Conservation (phyloP, 1,284 basidiomycete species). For the Trametes versicolor region DNA sequence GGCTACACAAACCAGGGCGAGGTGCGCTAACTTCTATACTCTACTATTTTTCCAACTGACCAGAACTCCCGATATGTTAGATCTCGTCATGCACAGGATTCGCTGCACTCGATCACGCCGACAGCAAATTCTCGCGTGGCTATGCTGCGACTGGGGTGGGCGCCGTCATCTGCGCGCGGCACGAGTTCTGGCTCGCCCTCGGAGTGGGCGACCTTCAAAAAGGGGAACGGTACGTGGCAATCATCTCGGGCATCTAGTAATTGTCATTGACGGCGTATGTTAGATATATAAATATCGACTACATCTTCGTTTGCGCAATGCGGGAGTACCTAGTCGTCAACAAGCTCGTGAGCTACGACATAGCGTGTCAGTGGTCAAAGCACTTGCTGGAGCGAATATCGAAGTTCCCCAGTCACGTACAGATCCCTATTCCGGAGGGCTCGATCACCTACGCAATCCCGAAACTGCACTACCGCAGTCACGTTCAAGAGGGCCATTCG, state of each 20-base stretch:
- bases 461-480: conserved; percentile 36
- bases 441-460: conserved; percentile 30
- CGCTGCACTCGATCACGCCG: conserved; percentile 29
- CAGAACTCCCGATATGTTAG: conserved; percentile 16
- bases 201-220: conserved; percentile 29
- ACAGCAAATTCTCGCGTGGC: conserved; percentile 32
- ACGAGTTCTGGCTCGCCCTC: conserved; percentile 29
- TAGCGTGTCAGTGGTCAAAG: conserved; percentile 37
- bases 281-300: conserved; percentile 42
- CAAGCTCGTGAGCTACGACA: conserved; percentile 35
- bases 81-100: conserved; percentile 34
- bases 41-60: too few relatives aligned
- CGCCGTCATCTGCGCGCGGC: conserved; percentile 34
- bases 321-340: background rate
- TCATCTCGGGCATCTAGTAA: background rate
- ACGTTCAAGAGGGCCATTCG: conserved; percentile 25
- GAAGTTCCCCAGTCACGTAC: background rate
- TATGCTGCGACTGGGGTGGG: conserved; percentile 38
- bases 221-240: conserved; percentile 29
- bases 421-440: conserved; percentile 3
- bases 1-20: conserved; percentile 29
- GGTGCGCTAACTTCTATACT: conserved; percentile 16
- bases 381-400: conserved; percentile 1
- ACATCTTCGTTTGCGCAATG: conserved; percentile 31
- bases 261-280: too few relatives aligned